Base-by-base conservation (phyloP, 163 green algal species). In the Volvox carteri region DNA sequence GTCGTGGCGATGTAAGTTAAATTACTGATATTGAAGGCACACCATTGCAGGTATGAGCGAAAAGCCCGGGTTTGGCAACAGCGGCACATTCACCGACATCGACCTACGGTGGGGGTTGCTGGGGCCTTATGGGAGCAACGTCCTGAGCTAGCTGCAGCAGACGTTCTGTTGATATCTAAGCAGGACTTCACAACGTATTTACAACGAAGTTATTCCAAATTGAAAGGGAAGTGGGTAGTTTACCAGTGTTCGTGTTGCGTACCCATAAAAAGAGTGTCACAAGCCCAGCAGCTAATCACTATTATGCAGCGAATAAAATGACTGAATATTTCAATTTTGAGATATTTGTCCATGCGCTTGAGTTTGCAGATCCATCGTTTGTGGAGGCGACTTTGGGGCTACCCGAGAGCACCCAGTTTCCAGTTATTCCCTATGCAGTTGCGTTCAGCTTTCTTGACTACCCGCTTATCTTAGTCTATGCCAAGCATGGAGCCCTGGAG, bases 371-470 rank as follows among this genome's bases (percentile, higher is more conserved):
- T 56, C 74, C 80, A 18, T 46, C 46, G 8, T 88, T 90, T n/a
- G 85, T 90, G 3, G 85, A 90, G 19, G 54, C 58, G 11, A 83
- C 50, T 54, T 33, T 73, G 18, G 52, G 54, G 0, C 23, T 73
- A 39, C 41, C 70, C 8, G 70, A 83, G 33, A 78, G 33, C 12
- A 41, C 73, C 37, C 33, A 58, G 18, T 68, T 56, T 19, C 81
- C 72, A 21, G n/a, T 76, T 4, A 60, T 67, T 30, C 85, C 80
- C 2, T 76, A 83, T 5, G 88, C 88, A 4, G 60, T 92, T 33
- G 80, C 81, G 0, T 92, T 92, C 60, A 84, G 85, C 9, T 89
- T 92, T 48, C 74, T 92, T 4, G 88, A 92, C n/a, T 92, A 92
- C 37, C 88, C 88, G 1, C 65, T 92, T 33, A 70, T 92, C 16